These are phyloP conservation scores for Macaranga tanarius DNA, from an alignment of 441 rosid species.

Conservation along the genomic window DNA sequence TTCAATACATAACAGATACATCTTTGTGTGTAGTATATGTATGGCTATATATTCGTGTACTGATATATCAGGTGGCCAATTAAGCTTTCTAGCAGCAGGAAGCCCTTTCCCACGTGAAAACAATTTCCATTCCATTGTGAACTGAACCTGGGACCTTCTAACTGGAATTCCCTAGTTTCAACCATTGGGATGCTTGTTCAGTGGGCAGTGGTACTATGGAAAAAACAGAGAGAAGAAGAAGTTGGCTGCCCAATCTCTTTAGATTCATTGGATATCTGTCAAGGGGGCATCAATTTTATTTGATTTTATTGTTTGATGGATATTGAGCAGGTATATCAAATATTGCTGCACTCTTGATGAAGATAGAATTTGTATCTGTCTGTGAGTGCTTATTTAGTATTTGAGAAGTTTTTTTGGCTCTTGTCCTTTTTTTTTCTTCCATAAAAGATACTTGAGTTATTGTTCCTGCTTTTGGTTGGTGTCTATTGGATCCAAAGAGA, in stretches of 20 bases:
- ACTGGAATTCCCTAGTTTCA: background rate
- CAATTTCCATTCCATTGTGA: background rate
- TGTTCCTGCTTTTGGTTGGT: background rate
- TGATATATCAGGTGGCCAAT: background rate
- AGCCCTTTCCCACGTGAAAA: too few relatives aligned
- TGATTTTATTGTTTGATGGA: background rate
- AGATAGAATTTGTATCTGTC: background rate
- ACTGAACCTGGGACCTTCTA: background rate
- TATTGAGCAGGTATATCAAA: background rate
- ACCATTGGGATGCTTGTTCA: background rate
- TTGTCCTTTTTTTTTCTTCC: background rate
- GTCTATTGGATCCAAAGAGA: background rate
- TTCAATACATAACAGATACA: background rate
- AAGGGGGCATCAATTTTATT: background rate
- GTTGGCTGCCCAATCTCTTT: background rate
- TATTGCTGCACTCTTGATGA: background rate
- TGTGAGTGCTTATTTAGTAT: background rate
- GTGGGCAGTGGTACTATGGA: background rate
- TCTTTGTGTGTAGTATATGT: background rate
- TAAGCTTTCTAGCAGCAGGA: background rate
- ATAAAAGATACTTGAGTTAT: background rate
- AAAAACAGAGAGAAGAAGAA: background rate
- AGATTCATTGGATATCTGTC: background rate
- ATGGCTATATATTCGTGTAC: background rate
- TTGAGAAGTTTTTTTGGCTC: background rate